Evolutionary conservation across 1,139 yeast species (phyloP), one percentile per base, ranked within the genome.

Genomic region (Taphrina betulina): DNA sequence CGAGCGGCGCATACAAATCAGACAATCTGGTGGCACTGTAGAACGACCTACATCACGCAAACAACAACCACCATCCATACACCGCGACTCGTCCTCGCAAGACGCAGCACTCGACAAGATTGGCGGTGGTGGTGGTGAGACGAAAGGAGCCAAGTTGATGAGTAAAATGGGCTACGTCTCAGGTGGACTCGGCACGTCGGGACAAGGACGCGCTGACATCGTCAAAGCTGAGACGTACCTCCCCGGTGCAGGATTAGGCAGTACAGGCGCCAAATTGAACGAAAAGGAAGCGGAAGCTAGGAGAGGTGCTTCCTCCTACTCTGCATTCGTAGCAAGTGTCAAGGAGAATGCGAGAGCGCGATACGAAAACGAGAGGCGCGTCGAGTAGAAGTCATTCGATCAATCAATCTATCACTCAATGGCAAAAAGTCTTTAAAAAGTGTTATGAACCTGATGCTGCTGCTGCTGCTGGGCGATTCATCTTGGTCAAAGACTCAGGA

Each of bases 201-300:
- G 53, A 12, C 33, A 33, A 12, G 61, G 62, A 2, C 48, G 59
- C 3, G 34, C 57, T 7, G 53, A 58, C 8, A 54, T 60, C 8
- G 52, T 59, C 22, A 19, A 41, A 26, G 60, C 63, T 1, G 60
- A 58, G 45, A 48, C 58, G 34, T 61, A 60, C 36, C 41, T 57
- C 17, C 61, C 58, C 14, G 63, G 63, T 17, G 63, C 44, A 2
- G 63, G 63, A 5, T 44, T 61, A 3, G 63, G 63, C 10, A 58
- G 58, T 3, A 52, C 42, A 24, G 52, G 46, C 10, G 42, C 51
- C 17, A 45, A 42, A 29, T n/a, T 52, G 14, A 35, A 26, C 22
- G 45, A 41, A 16, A 24, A 24, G 2, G 35, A 41, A 28, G 45
- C 35, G 8, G 35, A 41, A 35, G 33, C 45, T 20, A 24, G 45